Evolutionary conservation across 139 green algal genomes (phyloP), one percentile per base, ranked within the genome.

Genomic region (Deuterostichococcus epilithicus): DNA sequence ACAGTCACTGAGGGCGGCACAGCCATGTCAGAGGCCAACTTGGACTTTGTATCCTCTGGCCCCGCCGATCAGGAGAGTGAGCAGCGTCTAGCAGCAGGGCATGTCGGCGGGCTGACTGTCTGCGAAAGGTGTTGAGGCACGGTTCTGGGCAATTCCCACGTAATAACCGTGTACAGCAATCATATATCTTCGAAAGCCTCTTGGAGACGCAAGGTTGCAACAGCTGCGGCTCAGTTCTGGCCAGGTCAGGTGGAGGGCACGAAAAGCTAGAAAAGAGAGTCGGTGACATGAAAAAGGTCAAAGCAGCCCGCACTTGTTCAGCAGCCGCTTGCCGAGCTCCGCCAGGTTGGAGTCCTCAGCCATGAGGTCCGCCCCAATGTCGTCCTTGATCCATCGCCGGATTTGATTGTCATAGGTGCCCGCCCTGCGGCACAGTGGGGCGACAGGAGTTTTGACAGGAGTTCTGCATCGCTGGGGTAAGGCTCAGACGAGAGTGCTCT

Each of bases 381-480:
- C 85, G 18, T 84, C 67, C 44, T 84, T 63, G 38, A 95, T 91
- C 91, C 91, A 95, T 0, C 84, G 38, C 6, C 88, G 77, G 36
- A 97, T 94, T 85, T 97, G 88, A 42, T 87, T 74, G 80, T 97
- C 93, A 74, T 96, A 97, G 0, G 84, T 90, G 32, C 80, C 74
- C 0, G 92, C 79, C 0, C 80, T 81, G 76, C 70, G 32, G 33
- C 10, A 34, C 18, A 76, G 42, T n/a, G n/a, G n/a, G n/a, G n/a
- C 52, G 13, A 28, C 52, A 63, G 13, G 42, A 52, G 13, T 8
- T 13, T 52, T 52, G 42, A 8, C 8, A 52, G 42, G 42, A 8
- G 42, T 8, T 23, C 42, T n/a, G n/a, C n/a, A n/a, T n/a, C n/a
- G n/a, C n/a, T n/a, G n/a, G n/a, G n/a, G n/a, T n/a, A n/a, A n/a